Conservation (phyloP, 192 early-diverging fungal genomes). For the Entomortierella beljakovae region DNA sequence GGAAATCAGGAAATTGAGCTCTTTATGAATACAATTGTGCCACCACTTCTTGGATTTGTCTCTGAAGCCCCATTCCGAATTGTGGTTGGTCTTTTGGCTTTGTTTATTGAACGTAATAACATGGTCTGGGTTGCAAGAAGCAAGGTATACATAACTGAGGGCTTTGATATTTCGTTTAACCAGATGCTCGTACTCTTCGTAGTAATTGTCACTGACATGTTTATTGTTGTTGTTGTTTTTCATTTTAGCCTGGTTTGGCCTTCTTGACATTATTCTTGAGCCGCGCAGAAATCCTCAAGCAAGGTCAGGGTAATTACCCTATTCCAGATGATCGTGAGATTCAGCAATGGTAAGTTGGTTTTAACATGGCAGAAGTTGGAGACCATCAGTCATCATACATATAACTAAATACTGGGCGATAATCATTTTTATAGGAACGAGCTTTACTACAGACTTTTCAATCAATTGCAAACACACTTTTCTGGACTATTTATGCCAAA, state of each 20-base stretch:
- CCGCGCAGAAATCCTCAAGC: constrained; percentile 91
- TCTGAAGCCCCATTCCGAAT: constrained; percentile 86
- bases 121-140: constrained; percentile 87
- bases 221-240: too few relatives aligned
- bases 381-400: background rate
- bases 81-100: constrained; percentile 81
- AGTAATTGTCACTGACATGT: too few relatives aligned
- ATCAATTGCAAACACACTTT: constrained; percentile 79
- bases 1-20: constrained; percentile 79
- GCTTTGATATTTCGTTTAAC: too few relatives aligned
- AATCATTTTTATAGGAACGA: constrained; percentile 62
- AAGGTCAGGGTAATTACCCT: constrained; percentile 66
- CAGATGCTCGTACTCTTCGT: too few relatives aligned
- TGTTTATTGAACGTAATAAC: constrained; percentile 92
- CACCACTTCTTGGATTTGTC: constrained; percentile 82
- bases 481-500: constrained; percentile 81
- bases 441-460: constrained; percentile 87
- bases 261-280: constrained; percentile 92
- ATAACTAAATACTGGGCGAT: background rate
- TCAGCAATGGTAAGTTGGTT: constrained; percentile 52
- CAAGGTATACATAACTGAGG: constrained; percentile 49
- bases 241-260: constrained; percentile 77
- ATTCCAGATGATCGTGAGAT: constrained; percentile 67
- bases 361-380: constrained; percentile 19
- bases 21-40: constrained; percentile 91